Percentiles rank a stretch among this genome's conserved stretches.
Conservation (phyloP, 768 basidiomycete genomes). For the Rhodocollybia butyracea region DNA sequence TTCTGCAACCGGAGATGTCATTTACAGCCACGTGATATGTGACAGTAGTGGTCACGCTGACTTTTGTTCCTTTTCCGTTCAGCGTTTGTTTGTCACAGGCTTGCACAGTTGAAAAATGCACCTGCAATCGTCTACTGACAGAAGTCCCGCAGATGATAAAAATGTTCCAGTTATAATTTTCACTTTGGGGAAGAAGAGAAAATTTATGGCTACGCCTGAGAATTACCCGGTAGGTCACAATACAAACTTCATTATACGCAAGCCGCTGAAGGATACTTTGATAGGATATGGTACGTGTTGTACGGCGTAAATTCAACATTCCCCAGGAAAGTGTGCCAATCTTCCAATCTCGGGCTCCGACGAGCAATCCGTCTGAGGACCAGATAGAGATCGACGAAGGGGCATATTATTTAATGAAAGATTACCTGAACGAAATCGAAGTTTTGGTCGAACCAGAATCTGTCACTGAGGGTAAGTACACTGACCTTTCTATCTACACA, state of each 20-base stretch:
- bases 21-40: too few relatives aligned
- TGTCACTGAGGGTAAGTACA: not conserved
- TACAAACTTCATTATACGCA: too few relatives aligned
- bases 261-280: not conserved
- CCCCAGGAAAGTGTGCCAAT: not conserved
- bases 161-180: not conserved
- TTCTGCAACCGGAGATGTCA: too few relatives aligned
- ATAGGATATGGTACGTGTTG: conserved; percentile 1
- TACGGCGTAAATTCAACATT: not conserved
- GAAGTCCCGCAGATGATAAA: not conserved
- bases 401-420: not conserved
- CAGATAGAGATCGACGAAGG: not conserved
- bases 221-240: not conserved
- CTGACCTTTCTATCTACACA: not conserved
- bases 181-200: not conserved
- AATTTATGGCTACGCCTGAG: not conserved
- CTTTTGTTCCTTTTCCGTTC: too few relatives aligned
- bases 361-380: not conserved
- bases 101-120: not conserved
- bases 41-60: too few relatives aligned
- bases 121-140: not conserved
- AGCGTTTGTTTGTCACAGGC: not conserved
- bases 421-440: not conserved
- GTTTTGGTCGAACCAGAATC: not conserved
- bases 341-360: not conserved